Conservation (phyloP, 1,284 basidiomycete species). For the Rhodotorula sp. region DNA sequence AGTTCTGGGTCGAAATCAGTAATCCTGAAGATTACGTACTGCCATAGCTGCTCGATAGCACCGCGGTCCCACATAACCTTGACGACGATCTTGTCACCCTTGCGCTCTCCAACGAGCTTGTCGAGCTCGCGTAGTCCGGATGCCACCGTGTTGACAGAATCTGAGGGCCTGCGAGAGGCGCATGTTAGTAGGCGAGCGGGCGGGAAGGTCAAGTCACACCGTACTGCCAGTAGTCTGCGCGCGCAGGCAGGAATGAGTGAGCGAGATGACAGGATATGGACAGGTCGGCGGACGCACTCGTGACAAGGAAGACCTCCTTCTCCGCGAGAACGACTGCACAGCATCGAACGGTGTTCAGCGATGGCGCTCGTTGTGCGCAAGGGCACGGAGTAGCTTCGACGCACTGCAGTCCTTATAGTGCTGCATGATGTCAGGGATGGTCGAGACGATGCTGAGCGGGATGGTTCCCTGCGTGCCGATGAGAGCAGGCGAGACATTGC, state of each 20-base stretch:
- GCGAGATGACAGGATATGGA: constrained; percentile 47
- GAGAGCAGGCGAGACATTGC: constrained; percentile 59
- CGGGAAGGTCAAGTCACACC: not conserved
- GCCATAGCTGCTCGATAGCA: constrained; percentile 57
- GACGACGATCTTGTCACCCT: constrained; percentile 59
- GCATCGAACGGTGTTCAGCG: not conserved
- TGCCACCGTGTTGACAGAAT: constrained; percentile 59
- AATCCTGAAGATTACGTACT: constrained; percentile 12
- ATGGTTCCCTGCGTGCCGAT: constrained; percentile 61
- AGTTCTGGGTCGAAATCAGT: not conserved
- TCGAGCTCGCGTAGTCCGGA: constrained; percentile 62
- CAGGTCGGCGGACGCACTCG: constrained; percentile 54
- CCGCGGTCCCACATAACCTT: constrained; percentile 70
- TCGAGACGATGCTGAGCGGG: constrained; percentile 58
- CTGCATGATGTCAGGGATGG: constrained; percentile 63
- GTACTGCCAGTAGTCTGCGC: constrained; percentile 43
- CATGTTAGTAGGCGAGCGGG: too few relatives aligned
- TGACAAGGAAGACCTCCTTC: constrained; percentile 63
- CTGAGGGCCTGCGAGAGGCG: constrained; percentile 51
- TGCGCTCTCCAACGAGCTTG: constrained; percentile 55
- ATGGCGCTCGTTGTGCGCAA: too few relatives aligned
- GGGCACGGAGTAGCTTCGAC: not conserved
- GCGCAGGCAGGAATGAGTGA: not conserved
- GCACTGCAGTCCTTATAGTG: constrained; percentile 49
- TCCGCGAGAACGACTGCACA: constrained; percentile 58